phyloP scores from a whole-genome alignment of 2,329 filamentous ascomycete species.

The Xylariaceae sp. region DNA sequence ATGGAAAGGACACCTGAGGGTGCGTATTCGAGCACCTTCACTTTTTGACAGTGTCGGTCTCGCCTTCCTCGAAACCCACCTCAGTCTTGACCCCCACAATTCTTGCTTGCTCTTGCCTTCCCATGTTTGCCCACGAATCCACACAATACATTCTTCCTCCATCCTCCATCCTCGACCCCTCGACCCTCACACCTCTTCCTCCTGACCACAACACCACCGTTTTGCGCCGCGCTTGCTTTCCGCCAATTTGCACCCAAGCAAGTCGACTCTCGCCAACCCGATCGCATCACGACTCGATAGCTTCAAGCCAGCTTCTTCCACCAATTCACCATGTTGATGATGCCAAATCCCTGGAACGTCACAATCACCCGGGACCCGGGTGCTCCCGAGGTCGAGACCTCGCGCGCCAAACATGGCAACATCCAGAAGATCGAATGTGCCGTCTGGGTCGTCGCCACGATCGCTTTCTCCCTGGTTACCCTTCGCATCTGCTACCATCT shows the following conservation, averaged over 20 bases:
- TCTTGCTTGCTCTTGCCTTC: neutral
- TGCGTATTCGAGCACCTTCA: neutral
- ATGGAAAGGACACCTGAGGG: too few species aligned
- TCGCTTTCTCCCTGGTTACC: slow-evolving; percentile 8
- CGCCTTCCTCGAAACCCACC: neutral
- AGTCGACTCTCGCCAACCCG: too few species aligned
- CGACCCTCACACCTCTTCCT: too few species aligned
- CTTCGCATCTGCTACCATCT: slow-evolving; percentile 16
- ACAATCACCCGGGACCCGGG: neutral
- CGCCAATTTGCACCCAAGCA: too few species aligned
- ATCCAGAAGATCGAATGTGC: slow-evolving; percentile 1
- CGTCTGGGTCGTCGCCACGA: slow-evolving; percentile 7
- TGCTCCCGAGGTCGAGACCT: slow-evolving; percentile 13
- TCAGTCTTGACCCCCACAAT: neutral
- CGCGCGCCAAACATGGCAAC: slow-evolving; percentile 2
- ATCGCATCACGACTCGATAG: too few species aligned
- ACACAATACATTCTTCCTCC: neutral
- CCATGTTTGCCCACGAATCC: neutral
- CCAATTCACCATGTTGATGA: neutral
- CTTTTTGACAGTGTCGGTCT: neutral
- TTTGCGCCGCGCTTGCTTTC: too few species aligned
- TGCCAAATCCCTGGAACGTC: neutral
- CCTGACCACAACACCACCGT: too few species aligned
- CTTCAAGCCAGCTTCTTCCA: neutral
- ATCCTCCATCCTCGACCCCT: too few species aligned